Percentiles rank a stretch among this genome's conserved stretches.
Conservation (phyloP, 176 grass and related monocot genomes). For the Bothriochloa decipiens region DNA sequence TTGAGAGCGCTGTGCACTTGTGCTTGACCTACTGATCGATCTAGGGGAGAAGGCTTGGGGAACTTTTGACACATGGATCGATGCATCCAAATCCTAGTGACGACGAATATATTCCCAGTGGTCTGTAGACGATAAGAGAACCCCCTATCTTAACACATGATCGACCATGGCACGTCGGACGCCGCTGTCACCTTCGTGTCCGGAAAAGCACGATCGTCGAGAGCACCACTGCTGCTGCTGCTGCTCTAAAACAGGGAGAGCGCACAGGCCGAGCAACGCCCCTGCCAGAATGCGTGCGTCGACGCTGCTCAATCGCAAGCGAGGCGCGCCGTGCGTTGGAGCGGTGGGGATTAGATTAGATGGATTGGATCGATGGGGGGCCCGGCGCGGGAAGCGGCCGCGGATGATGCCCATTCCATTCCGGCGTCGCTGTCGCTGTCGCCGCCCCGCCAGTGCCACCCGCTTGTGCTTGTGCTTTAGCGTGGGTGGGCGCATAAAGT, state of each 20-base stretch:
- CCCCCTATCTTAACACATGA: neutral
- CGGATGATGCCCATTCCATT: constrained; percentile 7
- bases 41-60: neutral
- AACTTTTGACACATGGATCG: neutral
- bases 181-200: too few species aligned
- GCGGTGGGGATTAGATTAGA: too few species aligned
- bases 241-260: too few species aligned
- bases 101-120: constrained; percentile 43
- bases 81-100: neutral
- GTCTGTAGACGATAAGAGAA: constrained; percentile 16
- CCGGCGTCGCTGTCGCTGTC: neutral
- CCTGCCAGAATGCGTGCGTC: too few species aligned
- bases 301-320: too few species aligned
- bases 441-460: neutral
- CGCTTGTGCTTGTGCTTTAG: constrained; percentile 1
- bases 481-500: constrained; percentile 39
- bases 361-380: too few species aligned
- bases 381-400: too few species aligned
- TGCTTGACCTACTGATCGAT: neutral
- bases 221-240: too few species aligned
- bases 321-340: too few species aligned
- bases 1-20: neutral
- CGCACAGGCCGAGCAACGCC: too few species aligned
- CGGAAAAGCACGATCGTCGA: too few species aligned
- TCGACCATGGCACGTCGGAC: too few species aligned